These are phyloP conservation scores for Pharnaceum exiguum DNA, from an alignment of 148 eudicot species.

Conservation along the genomic window DNA sequence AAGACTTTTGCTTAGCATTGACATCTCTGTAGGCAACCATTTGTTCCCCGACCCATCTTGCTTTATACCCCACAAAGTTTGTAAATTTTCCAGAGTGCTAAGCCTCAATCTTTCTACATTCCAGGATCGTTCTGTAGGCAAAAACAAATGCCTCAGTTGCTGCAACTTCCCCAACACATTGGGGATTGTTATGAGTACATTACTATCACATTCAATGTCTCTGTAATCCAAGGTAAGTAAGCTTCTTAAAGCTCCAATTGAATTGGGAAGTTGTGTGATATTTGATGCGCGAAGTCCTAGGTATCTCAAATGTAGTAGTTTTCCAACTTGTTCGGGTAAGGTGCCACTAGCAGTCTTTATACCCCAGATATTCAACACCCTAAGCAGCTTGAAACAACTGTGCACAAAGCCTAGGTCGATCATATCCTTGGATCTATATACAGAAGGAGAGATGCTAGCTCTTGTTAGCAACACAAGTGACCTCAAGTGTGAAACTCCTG, in stretches of 20 bases:
- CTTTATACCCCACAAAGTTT: constrained; percentile 19
- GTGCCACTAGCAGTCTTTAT: constrained; percentile 10
- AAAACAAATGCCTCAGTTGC: constrained; percentile 20
- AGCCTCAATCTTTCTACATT: background rate
- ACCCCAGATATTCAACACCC: constrained; percentile 20
- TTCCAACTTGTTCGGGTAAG: constrained; percentile 11
- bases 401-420: background rate
- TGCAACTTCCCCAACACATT: constrained; percentile 5
- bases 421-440: constrained; percentile 2
- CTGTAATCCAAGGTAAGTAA: constrained; percentile 24
- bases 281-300: constrained; percentile 22
- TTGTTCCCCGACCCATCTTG: background rate
- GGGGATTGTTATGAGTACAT: background rate
- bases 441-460: constrained; percentile 3
- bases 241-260: constrained; percentile 15
- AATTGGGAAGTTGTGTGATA: constrained; percentile 5
- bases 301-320: constrained; percentile 14
- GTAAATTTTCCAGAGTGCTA: background rate
- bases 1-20: background rate
- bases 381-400: constrained; percentile 7
- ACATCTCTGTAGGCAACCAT: constrained; percentile 15
- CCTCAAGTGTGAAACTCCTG: constrained; percentile 9
- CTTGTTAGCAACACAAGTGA: constrained; percentile 18
- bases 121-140: constrained; percentile 8
- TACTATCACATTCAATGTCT: constrained; percentile 3